Evolutionary conservation across 1,284 basidiomycete genomes (phyloP), one percentile per base, ranked within the genome.

Genomic region (Malassezia yamatoensis): DNA sequence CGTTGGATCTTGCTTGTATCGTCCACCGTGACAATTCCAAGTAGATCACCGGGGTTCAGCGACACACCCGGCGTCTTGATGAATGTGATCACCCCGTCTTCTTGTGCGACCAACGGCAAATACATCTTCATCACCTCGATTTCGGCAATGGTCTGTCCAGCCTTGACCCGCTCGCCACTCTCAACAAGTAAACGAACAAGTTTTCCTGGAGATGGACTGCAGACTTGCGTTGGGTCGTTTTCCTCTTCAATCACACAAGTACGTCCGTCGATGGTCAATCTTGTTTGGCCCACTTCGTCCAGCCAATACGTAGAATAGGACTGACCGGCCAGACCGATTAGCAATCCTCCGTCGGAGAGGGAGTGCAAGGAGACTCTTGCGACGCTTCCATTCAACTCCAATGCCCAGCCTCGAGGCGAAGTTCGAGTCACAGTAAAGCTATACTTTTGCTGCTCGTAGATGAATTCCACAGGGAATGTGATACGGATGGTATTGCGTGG

Each of bases 171-270:
- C 63, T 96, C 93, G 18, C 94, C 94, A 58, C 88, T 93, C 71
- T 98, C 93, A 62, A 98, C 85, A 61, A 98, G 83, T 80, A 87
- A 93, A 50, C 91, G 83, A 55, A 98, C 83, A 46, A 99, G 83
- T 79, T 99, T 99, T 49, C 94, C 94, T 21, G 94, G 94, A 77
- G 86, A 90, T 11, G 94, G 94, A 71, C 87, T 90, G 69, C 93
- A 82, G 54, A 98, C 81, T 77, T 98, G 93, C 15, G 94, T 98
- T 6, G 94, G 94, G 75, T 99, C 94, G 69, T 96, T 96, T 81
- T 98, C 94, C 78, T 98, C 91, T 78, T 96, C 94, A 67, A 99
- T 93, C 77, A 96, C 81, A 77, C 90, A 94, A 29, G 94, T 98
- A 81, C 96, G 94, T 61, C 89, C 83, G 63, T 75, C 90, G 63